A percentile compares a stretch with the other conserved stretches of the same genome.
Conservation (phyloP, 2,329 filamentous ascomycete genomes). For the Fusarium nisikadoi region DNA sequence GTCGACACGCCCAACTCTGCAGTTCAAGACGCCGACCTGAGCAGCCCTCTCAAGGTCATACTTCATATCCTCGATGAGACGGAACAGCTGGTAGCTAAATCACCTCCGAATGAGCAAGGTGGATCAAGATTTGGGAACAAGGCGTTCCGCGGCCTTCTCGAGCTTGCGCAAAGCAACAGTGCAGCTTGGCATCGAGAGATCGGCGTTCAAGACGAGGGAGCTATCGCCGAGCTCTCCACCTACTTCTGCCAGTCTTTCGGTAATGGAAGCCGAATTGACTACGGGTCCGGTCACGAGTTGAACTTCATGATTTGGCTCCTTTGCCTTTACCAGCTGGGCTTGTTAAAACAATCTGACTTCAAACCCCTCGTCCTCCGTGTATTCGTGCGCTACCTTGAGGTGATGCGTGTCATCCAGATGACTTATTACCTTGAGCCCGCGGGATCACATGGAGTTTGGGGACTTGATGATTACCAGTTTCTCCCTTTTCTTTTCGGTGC, state of each 20-base stretch:
- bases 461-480: slow-evolving; percentile 97
- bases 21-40: slow-evolving; percentile 65
- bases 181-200: slow-evolving; percentile 72
- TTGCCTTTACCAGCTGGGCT: slow-evolving; percentile 83
- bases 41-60: slow-evolving; percentile 70
- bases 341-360: slow-evolving; percentile 75
- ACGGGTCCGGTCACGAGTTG: slow-evolving; percentile 95
- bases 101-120: slow-evolving; percentile 85
- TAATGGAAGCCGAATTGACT: slow-evolving; percentile 89
- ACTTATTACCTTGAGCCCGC: slow-evolving; percentile 98
- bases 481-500: slow-evolving; percentile 95
- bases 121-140: slow-evolving; percentile 96
- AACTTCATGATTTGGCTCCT: slow-evolving; percentile 98
- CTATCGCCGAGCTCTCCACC: slow-evolving; percentile 76
- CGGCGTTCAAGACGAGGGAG: slow-evolving; percentile 61
- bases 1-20: slow-evolving; percentile 74
- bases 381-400: slow-evolving; percentile 81
- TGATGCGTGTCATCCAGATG: slow-evolving; percentile 90
- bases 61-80: slow-evolving; percentile 76
- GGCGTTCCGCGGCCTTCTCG: slow-evolving; percentile 84
- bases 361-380: slow-evolving; percentile 78
- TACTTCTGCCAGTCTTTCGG: slow-evolving; percentile 89
- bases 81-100: slow-evolving; percentile 71
- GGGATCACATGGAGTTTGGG: slow-evolving; percentile 97
- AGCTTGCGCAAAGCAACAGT: slow-evolving; percentile 69